Base-by-base conservation (phyloP, 2,329 filamentous ascomycete genomes). In the Neodidymelliopsis sp. region DNA sequence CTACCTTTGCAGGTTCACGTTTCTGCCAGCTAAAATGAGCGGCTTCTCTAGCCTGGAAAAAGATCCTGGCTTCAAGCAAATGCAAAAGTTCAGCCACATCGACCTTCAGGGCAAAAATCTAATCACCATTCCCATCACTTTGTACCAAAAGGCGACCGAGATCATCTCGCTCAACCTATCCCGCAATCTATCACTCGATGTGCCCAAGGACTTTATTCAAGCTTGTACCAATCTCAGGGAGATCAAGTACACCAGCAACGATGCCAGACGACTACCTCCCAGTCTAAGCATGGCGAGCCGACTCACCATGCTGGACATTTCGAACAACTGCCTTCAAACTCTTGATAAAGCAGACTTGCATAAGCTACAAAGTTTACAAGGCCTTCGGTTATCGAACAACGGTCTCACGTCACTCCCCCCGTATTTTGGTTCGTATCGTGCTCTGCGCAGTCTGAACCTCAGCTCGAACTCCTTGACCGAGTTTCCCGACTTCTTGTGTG, bases 141-240 rank as follows among this genome's bases (percentile, higher is more conserved):
- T 99, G 9, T 97, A 97, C 74, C 90, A 90, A 53, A 95, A 91
- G 70, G 90, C 93, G 0, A 81, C 84, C 9, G 94, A 99, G 67
- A 97, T 99, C 60, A 93, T 96, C 45, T 95, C 91, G 0, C 82
- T 99, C 28, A 97, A 99, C 66, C 79, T 99, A 8, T 97, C 94
- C 1, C 85, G 90, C 27, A 99, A 99, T 62, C 77, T 97, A 33
- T 94, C 91, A 0, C 80, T 99, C 20, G 91, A 97, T 63, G 86
- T 99, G 11, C 94, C 94, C 0, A 91, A 91, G 66, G 94, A 99
- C 72, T 99, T 99, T 69, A 92, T 99, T 45, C 91, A 96, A 70
- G 89, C 90, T 20, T 99, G 94, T 75, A 86, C 88, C 60, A 91
- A 93, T 65, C 78, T 99, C 15, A 86, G 93, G 39, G 94, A 99